These are phyloP conservation scores for Camellia oleifera DNA, from an alignment of 179 eudicot species.

Conservation along the genomic window DNA sequence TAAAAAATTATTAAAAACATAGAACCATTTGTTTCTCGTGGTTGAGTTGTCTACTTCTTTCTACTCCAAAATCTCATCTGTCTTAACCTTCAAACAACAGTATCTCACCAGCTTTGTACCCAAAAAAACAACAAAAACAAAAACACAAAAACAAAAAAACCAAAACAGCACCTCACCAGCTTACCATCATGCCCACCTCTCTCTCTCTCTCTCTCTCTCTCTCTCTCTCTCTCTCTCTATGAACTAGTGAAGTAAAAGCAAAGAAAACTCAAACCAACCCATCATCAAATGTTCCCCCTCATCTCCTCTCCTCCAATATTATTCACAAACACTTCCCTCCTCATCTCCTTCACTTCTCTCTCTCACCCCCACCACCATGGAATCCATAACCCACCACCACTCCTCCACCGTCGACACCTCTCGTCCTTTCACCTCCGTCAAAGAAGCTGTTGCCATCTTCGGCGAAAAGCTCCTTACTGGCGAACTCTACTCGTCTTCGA, in stretches of 20 bases:
- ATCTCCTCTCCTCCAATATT: not conserved
- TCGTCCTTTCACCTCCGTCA: no score
- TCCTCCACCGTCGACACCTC: conserved; percentile 18
- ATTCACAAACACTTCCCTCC: not conserved
- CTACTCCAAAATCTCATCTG: conserved; percentile 8
- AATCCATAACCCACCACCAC: not conserved
- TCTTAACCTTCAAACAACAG: conserved; percentile 21
- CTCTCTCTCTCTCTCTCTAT: not conserved
- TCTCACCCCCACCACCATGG: conserved; percentile 9
- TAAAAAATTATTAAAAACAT: no score
- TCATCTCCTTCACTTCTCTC: not conserved
- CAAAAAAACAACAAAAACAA: no score
- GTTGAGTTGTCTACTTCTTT: conserved; percentile 14
- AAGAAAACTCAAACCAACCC: conserved; percentile 13
- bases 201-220: no score
- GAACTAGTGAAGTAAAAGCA: conserved; percentile 20
- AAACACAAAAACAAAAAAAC: not conserved
- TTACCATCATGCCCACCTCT: not conserved
- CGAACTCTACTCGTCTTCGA: no score
- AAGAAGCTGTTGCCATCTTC: no score
- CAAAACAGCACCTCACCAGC: no score
- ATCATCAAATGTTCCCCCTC: not conserved
- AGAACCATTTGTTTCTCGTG: not conserved
- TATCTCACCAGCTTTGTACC: conserved; percentile 13
- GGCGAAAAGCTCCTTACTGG: no score